Percentiles rank a stretch among this genome's conserved stretches.
These are phyloP conservation scores for Suillus americanus DNA, from an alignment of 768 basidiomycete species.

Conservation along the genomic window DNA sequence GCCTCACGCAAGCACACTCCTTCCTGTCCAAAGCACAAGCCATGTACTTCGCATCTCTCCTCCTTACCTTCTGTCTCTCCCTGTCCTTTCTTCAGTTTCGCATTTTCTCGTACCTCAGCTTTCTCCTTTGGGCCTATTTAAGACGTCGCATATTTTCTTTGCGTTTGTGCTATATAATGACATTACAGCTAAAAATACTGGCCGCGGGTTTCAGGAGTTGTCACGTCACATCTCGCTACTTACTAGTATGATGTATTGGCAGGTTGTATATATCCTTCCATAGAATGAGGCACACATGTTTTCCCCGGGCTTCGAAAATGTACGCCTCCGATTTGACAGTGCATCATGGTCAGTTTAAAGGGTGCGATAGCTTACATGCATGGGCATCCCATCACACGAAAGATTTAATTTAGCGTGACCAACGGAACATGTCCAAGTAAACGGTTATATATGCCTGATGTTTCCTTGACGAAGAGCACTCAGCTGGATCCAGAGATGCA, in stretches of 20 bases:
- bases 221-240: not conserved
- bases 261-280: not conserved
- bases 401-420: not conserved
- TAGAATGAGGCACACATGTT: not conserved
- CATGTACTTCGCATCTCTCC: constrained; percentile 33
- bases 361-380: not conserved
- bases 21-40: constrained; percentile 27
- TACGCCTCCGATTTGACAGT: not conserved
- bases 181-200: constrained; percentile 26
- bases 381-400: not conserved
- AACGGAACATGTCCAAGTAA: not conserved
- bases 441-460: not conserved
- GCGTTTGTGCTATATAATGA: constrained; percentile 42
- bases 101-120: constrained; percentile 17
- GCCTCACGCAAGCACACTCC: constrained; percentile 22
- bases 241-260: not conserved
- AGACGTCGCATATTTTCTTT: constrained; percentile 33
- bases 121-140: constrained; percentile 32
- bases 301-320: not conserved
- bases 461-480: not conserved
- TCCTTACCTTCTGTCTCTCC: constrained; percentile 20
- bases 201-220: not conserved
- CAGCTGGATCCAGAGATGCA: not conserved
- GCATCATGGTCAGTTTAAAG: not conserved
- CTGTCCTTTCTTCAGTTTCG: constrained; percentile 13